phyloP scores from a whole-genome alignment of 495 filamentous ascomycete genomes.

The Lophiostoma macrostomum region DNA sequence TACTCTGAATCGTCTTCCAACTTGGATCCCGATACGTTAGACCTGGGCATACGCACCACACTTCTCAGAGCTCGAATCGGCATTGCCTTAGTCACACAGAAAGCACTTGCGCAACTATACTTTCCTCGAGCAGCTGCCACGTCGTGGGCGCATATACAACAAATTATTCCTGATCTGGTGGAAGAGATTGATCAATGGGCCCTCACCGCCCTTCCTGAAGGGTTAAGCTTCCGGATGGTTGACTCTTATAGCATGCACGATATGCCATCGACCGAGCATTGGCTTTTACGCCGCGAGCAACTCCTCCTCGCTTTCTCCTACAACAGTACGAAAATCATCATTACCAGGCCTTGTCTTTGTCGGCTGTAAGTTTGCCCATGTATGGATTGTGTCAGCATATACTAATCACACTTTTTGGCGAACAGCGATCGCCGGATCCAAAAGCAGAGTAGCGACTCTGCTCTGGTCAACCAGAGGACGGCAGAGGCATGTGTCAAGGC shows the following conservation, averaged over 20 bases:
- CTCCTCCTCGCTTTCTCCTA: constrained; percentile 6
- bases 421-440: constrained; percentile 1
- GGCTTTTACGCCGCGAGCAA: background rate
- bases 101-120: constrained; percentile 6
- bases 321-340: constrained; percentile 3
- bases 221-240: background rate
- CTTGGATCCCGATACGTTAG: no score
- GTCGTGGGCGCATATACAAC: constrained; percentile 7
- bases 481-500: constrained; percentile 16
- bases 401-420: no score
- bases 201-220: background rate
- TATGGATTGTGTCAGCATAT: no score
- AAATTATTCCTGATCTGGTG: background rate
- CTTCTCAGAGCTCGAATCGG: constrained; percentile 1
- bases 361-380: no score
- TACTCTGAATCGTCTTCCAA: background rate
- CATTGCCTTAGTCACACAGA: constrained; percentile 3
- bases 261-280: no score
- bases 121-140: background rate
- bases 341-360: constrained; percentile 14
- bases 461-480: background rate
- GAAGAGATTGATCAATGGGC: constrained; percentile 12
- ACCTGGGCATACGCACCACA: background rate
- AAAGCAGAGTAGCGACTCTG: background rate
- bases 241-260: no score